phyloP scores from a whole-genome alignment of 1,139 yeast species.

The Diutina pseudorugosa region DNA sequence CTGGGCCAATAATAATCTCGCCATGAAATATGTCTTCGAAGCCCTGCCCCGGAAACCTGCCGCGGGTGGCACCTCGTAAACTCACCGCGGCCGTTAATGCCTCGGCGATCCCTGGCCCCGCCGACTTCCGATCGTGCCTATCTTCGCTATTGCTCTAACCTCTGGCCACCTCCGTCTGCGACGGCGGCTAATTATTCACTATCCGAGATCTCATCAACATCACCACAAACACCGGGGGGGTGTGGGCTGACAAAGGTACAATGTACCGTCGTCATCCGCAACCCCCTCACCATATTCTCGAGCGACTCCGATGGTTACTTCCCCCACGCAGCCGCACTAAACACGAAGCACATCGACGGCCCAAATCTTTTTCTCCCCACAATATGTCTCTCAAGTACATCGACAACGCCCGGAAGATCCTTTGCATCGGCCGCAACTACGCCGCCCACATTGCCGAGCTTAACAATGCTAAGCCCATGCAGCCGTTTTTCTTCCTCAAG shows the following conservation, averaged over 20 bases:
- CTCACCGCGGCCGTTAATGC: background rate
- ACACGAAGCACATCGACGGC: background rate
- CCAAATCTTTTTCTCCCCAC: background rate
- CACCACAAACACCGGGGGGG: background rate
- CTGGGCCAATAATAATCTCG: background rate
- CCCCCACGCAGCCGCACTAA: background rate
- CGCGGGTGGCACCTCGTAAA: background rate
- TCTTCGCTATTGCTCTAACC: background rate
- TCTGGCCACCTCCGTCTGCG: too few relatives aligned
- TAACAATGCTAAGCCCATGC: conserved; percentile 65
- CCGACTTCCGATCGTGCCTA: background rate
- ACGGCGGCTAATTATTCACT: background rate
- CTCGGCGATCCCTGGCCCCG: background rate
- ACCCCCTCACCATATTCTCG: too few relatives aligned
- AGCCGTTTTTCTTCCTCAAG: conserved; percentile 86
- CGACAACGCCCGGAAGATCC: conserved; percentile 61
- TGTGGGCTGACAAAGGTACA: too few relatives aligned
- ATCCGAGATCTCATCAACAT: background rate
- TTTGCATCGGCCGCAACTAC: conserved; percentile 93
- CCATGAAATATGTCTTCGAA: background rate
- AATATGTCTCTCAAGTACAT: conserved; percentile 47
- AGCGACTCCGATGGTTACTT: too few relatives aligned
- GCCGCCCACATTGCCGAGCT: conserved; percentile 90
- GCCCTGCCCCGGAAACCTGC: background rate
- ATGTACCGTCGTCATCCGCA: too few relatives aligned